Percentiles rank a stretch among this genome's conserved stretches.
These are phyloP conservation scores for Mucor ambiguus DNA, from an alignment of 371 early-diverging fungal genomes.

Conservation along the genomic window DNA sequence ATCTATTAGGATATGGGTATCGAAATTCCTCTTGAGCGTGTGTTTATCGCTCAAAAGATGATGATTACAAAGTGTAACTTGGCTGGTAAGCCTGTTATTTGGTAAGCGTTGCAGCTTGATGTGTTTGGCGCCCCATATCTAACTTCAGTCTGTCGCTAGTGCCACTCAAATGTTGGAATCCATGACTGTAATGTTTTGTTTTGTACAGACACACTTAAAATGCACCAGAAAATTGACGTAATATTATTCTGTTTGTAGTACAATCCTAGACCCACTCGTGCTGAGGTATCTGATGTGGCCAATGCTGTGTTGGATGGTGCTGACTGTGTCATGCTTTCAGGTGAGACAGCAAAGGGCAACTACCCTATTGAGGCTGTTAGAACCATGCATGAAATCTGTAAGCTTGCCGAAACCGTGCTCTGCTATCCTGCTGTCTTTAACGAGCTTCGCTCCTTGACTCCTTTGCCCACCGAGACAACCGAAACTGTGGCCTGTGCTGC, in stretches of 20 bases:
- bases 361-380: constrained; percentile 79
- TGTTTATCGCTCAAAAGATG: constrained; percentile 96
- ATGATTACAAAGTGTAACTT: constrained; percentile 95
- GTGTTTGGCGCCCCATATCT: not conserved
- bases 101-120: constrained; percentile 34
- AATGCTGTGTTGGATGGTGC: constrained; percentile 98
- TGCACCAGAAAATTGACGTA: constrained; percentile 6
- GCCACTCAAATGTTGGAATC: constrained; percentile 99
- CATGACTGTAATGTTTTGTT: constrained; percentile 76
- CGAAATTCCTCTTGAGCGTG: constrained; percentile 93
- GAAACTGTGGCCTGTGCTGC: constrained; percentile 96
- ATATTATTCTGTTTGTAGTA: constrained; percentile 40
- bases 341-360: constrained; percentile 95
- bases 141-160: constrained; percentile 13
- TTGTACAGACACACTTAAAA: not conserved
- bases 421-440: constrained; percentile 82
- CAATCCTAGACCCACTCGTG: constrained; percentile 97
- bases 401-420: constrained; percentile 76
- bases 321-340: constrained; percentile 99
- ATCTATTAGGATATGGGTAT: constrained; percentile 86
- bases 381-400: constrained; percentile 80
- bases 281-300: constrained; percentile 98
- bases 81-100: constrained; percentile 96
- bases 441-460: constrained; percentile 77
- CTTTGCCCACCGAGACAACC: constrained; percentile 78